Evolutionary conservation across 2,329 filamentous ascomycete genomes (phyloP).

Genomic region (Westerdykella sp.): DNA sequence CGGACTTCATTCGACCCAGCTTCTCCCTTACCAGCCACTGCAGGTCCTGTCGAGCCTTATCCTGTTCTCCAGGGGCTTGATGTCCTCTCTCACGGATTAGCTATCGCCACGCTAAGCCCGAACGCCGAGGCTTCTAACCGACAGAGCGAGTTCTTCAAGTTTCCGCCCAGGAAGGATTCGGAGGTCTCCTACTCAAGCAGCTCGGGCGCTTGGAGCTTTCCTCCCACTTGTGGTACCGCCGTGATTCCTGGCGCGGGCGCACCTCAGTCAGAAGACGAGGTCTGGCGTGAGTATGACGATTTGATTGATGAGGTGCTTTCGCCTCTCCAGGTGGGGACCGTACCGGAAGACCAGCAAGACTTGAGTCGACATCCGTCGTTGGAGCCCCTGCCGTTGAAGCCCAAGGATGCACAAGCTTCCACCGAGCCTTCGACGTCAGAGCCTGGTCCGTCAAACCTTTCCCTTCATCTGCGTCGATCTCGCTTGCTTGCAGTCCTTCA

Average conservation of each 20-base stretch:
- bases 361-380: slow-evolving; percentile 19
- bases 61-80: slow-evolving; percentile 30
- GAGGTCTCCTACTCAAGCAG: slow-evolving; percentile 60
- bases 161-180: slow-evolving; percentile 68
- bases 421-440: slow-evolving; percentile 25
- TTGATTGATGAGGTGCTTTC: slow-evolving; percentile 66
- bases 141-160: slow-evolving; percentile 63
- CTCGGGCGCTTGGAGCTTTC: slow-evolving; percentile 55
- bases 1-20: slow-evolving; percentile 29
- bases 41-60: slow-evolving; percentile 29
- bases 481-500: slow-evolving; percentile 47
- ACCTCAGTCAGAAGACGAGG: slow-evolving; percentile 70
- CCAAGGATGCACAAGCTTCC: slow-evolving; percentile 16
- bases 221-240: slow-evolving; percentile 53
- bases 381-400: slow-evolving; percentile 24
- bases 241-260: slow-evolving; percentile 57
- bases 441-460: slow-evolving; percentile 25
- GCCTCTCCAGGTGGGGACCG: slow-evolving; percentile 22
- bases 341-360: slow-evolving; percentile 5
- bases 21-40: slow-evolving; percentile 6
- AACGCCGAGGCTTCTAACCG: slow-evolving; percentile 21
- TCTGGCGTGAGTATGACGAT: slow-evolving; percentile 94
- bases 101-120: slow-evolving; percentile 32
- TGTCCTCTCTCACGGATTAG: slow-evolving; percentile 33
- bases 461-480: slow-evolving; percentile 44